Evolutionary conservation across 75 land plant genomes (phyloP).

Genomic region (Sequoiadendron giganteum): DNA sequence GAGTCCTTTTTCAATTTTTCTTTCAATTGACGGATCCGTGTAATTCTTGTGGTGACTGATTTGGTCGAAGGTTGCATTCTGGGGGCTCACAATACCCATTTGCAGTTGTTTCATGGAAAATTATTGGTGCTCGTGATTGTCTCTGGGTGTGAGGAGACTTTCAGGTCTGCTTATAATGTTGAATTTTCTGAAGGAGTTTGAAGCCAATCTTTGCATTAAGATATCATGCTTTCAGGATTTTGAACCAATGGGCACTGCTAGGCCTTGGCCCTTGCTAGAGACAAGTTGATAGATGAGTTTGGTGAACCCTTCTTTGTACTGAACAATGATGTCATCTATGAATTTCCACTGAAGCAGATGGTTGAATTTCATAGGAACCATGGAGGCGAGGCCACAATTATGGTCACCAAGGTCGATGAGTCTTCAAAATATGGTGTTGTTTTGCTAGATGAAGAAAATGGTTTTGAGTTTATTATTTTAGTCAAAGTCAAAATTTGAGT

Average conservation of each 20-base stretch:
- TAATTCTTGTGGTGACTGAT: no score
- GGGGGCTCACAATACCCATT: no score
- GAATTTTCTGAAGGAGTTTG: conserved; percentile 44
- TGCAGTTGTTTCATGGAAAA: no score
- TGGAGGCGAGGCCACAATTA: conserved; percentile 47
- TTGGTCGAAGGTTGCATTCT: no score
- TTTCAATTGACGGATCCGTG: no score
- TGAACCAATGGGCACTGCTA: conserved; percentile 57
- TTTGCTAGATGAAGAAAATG: conserved; percentile 39
- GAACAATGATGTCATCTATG: conserved; percentile 51
- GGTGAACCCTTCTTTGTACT: conserved; percentile 50
- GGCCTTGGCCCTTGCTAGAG: conserved; percentile 48
- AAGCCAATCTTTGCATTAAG: conserved; percentile 41
- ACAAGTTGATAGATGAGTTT: conserved; percentile 38
- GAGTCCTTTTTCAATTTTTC: no score
- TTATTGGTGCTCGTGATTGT: no score
- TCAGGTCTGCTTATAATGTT: conserved; percentile 22
- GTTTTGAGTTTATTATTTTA: not conserved
- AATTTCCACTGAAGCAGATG: conserved; percentile 48
- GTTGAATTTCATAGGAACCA: conserved; percentile 42
- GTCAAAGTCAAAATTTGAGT: no score
- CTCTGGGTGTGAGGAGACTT: no score
- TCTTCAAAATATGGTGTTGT: conserved; percentile 59
- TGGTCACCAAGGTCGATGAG: conserved; percentile 60
- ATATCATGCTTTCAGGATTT: conserved; percentile 47